Evolutionary conservation across 192 early-diverging fungal species (phyloP), one percentile per base, ranked within the genome.

Genomic region (Podila horticola): DNA sequence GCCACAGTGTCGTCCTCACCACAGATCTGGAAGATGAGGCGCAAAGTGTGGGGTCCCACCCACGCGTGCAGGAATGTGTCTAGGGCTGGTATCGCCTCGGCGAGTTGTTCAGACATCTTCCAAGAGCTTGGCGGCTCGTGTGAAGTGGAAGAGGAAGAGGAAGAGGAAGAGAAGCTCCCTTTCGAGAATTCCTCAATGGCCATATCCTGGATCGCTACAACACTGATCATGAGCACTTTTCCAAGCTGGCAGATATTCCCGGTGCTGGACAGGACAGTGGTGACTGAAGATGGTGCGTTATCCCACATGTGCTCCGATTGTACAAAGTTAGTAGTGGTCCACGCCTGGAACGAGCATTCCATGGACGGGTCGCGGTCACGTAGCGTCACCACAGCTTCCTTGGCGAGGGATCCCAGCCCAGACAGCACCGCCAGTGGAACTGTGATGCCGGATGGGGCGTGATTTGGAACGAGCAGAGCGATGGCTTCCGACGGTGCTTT

Each of bases 1-100:
- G 71, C 72, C 0, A 81, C 9, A 20, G 77, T 62, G 51, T 81
- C 77, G 57, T 81, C 77, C 20, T 81, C 71, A 7, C 71, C 77
- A 57, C 69, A 81, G 30, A 81, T 58, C 12, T 1, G 58, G n/a
- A 81, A 36, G 12, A 81, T 19, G n/a, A 51, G 1, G 4, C 22
- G 15, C 6, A 81, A 12, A 0, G 77, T 73, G 3, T 22, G 28
- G 0, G 71, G 67, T 2, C 77, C 77, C 1, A 69, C 22, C 77
- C 77, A 81, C 9, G 45, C 55, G 26, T 45, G 22, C 31, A 69
- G 10, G 24, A 69, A 60, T 12, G 41, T 34, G 2, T 34, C 33
- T 12, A 67, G 20, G 6, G 52, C 52, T 26, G 52, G 52, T 55
- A 55, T 24, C n/a, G 52, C 52, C 20, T 55, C 24, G 1, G 8